Evolutionary conservation across 2,329 filamentous ascomycete genomes (phyloP).

Genomic region (Eurotiales sp.): DNA sequence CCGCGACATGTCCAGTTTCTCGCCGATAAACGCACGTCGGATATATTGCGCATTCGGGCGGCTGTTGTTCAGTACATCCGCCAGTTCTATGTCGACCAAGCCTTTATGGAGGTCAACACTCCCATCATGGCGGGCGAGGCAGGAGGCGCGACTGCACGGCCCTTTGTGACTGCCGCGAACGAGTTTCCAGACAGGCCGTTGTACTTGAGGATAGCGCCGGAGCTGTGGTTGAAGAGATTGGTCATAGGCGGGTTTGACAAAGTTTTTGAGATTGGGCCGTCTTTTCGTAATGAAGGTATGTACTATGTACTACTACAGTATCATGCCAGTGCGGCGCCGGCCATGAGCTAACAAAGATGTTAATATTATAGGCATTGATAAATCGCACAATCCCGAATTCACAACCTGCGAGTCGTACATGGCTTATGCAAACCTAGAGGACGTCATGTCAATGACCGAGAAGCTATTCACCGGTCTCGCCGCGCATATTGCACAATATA

Average conservation of each 20-base stretch:
- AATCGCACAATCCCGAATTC: slow-evolving; percentile 95
- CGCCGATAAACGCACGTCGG: slow-evolving; percentile 63
- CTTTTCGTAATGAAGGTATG: slow-evolving; percentile 85
- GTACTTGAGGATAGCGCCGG: slow-evolving; percentile 82
- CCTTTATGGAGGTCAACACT: slow-evolving; percentile 85
- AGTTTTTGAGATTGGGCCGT: slow-evolving; percentile 89
- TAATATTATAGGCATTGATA: slow-evolving; percentile 62
- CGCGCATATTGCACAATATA: slow-evolving; percentile 47
- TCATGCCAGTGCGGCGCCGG: too few relatives aligned
- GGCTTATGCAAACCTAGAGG: slow-evolving; percentile 71
- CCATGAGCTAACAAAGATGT: background rate
- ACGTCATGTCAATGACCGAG: slow-evolving; percentile 74
- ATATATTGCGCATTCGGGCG: slow-evolving; percentile 70
- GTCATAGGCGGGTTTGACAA: slow-evolving; percentile 83
- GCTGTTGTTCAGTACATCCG: slow-evolving; percentile 71
- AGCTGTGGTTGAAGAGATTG: slow-evolving; percentile 90
- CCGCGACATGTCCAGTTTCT: slow-evolving; percentile 84
- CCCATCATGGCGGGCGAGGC: slow-evolving; percentile 79
- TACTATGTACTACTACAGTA: too few relatives aligned
- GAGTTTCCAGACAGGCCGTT: slow-evolving; percentile 70
- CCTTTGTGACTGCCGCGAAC: slow-evolving; percentile 76
- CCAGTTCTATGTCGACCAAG: slow-evolving; percentile 64
- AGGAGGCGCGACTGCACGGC: slow-evolving; percentile 81
- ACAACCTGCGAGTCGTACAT: slow-evolving; percentile 97
- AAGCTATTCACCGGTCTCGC: slow-evolving; percentile 62